phyloP scores from a whole-genome alignment of 306 rosid species.

The Fragaria vesca region DNA sequence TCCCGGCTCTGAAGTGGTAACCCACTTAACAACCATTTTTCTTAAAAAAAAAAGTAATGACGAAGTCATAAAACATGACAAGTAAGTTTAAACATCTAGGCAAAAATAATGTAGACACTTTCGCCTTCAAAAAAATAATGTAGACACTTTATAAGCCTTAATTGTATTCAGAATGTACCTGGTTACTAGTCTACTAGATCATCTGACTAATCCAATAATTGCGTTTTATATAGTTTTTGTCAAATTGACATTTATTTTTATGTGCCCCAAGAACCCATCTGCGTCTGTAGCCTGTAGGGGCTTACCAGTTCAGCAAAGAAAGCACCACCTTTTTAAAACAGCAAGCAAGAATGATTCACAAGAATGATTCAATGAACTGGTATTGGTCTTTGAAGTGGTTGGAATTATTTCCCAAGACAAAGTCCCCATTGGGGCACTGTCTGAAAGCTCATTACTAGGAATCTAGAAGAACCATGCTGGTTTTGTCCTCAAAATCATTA shows the following conservation, averaged over 20 bases:
- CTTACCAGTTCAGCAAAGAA: background rate
- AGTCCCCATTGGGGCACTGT: background rate
- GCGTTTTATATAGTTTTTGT: background rate
- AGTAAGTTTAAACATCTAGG: too few species aligned
- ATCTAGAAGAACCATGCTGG: constrained; percentile 3
- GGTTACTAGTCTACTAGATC: background rate
- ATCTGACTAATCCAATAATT: background rate
- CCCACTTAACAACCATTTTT: too few species aligned
- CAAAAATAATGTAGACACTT: background rate
- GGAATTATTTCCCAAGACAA: background rate
- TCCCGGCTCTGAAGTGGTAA: accelerated
- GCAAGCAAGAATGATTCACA: constrained; percentile 4
- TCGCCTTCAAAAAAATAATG: too few species aligned
- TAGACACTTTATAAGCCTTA: background rate
- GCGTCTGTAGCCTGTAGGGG: background rate
- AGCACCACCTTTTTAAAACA: background rate
- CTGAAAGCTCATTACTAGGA: background rate
- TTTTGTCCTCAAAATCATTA: background rate
- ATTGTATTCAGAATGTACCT: background rate
- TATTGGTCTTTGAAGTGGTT: background rate
- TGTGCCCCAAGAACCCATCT: background rate
- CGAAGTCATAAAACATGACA: too few species aligned
- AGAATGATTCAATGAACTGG: background rate
- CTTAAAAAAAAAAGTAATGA: too few species aligned
- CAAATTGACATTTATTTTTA: background rate